Base-by-base conservation (phyloP, 495 filamentous ascomycete species). In the Neurospora tetrasperma region DNA sequence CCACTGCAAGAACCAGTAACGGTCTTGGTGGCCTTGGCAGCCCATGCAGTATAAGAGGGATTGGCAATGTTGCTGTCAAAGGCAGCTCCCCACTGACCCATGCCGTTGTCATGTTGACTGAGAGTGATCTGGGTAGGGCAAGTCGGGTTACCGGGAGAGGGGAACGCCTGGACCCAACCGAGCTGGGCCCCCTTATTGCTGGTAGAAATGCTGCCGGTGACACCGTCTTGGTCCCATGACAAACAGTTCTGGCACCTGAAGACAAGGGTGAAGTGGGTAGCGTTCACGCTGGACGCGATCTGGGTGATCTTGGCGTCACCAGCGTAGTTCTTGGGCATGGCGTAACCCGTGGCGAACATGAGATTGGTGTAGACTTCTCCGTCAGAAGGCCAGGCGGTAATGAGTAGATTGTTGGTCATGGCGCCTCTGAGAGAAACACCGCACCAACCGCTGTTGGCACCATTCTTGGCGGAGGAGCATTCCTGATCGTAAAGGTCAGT, bases 221-320 rank as follows among this genome's bases (percentile, higher is more conserved):
- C 69, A 73, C 78, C 79, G 70, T 46, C 72, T 39, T 78, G 76
- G 62, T 76, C 80, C 87, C 89, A 91, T 5, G 79, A 77, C 38
- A 88, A 81, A 78, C 90, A 92, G 79, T 87, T 84, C 54, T 88
- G 81, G 83, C 90, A 92, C 48, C 87, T 82, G 79, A 89, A 92
- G 66, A 89, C 83, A 35, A 90, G 79, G 42, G 83, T 84, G 79
- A 85, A 92, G 78, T 85, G 78, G 12, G 83, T 83, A 46, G 84
- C 75, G 79, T 88, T 89, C 73, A 89, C 78, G 69, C 74, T 83
- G 35, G 86, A 85, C 31, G 83, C 85, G 74, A 91, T 85, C 71
- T 87, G 85, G 14, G 86, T 88, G 35, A 88, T 73, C 62, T 83
- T 84, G 35, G 89, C 89, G 73, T 85, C 83, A 31, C 89, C 89